Evolutionary conservation across 1,284 basidiomycete genomes (phyloP), one percentile per base, ranked within the genome.

Genomic region (Ustilago curta): DNA sequence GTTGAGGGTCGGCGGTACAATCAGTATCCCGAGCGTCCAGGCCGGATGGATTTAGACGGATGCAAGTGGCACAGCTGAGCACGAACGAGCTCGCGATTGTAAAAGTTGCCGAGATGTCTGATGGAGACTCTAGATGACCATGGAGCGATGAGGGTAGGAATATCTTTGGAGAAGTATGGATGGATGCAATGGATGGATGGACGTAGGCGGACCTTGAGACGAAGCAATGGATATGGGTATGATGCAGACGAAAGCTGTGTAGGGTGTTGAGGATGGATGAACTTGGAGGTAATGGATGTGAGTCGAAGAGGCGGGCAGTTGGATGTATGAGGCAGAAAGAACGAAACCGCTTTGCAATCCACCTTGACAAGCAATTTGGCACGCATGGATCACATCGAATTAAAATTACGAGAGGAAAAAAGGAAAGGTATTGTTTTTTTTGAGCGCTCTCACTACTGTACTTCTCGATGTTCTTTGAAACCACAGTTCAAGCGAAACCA

Each of bases 351-450:
- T 37, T 37, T 37, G 43, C 23, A 45, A 21, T 6, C 43, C 12
- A 5, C 23, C 5, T 27, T 27, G 23, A 45, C 43, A 42, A 44
- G 42, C n/a, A 1, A 4, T 55, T 25, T 55, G 40, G 44, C 54
- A 56, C 44, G 54, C 54, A 47, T 47, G 54, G 54, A 56, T 55
- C 53, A 35, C 39, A 19, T 37, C 35, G 35, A 37, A 14, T 2
- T 4, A 14, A 32, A 47, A 29, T 9, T 32, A 8, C 0, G 19
- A 42, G n/a, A 42, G 8, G 8, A 18, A 7, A 19, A 19, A 19
- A 8, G 14, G 27, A 45, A 45, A 27, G 43, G n/a, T n/a, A n/a
- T n/a, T n/a, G n/a, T n/a, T n/a, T n/a, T n/a, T n/a, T n/a, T n/a
- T n/a, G n/a, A n/a, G n/a, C n/a, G n/a, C n/a, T n/a, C n/a, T n/a